These are phyloP conservation scores for Mycena epipterygia DNA, from an alignment of 768 basidiomycete species.

Conservation along the genomic window DNA sequence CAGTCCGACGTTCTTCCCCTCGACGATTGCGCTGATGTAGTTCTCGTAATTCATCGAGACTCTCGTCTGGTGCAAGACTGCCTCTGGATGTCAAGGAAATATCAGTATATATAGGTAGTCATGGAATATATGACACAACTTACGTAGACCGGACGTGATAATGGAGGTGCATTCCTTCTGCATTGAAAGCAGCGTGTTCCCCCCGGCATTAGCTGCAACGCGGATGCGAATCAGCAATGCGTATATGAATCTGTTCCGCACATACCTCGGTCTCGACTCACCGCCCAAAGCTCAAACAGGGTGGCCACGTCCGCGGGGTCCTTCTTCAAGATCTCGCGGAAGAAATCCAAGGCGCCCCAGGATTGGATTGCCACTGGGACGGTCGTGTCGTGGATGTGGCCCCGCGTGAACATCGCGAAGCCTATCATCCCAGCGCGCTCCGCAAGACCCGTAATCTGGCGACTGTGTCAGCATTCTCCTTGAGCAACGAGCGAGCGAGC, in stretches of 20 bases:
- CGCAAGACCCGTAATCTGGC: neutral
- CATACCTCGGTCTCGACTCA: slow-evolving; percentile 19
- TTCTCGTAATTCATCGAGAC: slow-evolving; percentile 33
- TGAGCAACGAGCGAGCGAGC: neutral
- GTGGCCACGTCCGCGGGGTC: neutral
- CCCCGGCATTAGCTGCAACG: neutral
- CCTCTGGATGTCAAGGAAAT: neutral
- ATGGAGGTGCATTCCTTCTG: slow-evolving; percentile 6
- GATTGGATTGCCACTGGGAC: neutral
- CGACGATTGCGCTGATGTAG: slow-evolving; percentile 31
- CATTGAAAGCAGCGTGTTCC: neutral
- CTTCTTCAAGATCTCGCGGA: neutral
- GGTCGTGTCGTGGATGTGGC: neutral
- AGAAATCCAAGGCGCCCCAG: neutral
- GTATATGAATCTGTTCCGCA: neutral
- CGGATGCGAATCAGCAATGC: neutral
- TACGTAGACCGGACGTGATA: slow-evolving; percentile 24
- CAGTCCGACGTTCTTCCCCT: too few relatives aligned
- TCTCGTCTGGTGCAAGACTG: neutral
- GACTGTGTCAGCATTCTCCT: neutral
- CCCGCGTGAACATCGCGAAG: too few relatives aligned
- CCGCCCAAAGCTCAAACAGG: slow-evolving; percentile 27
- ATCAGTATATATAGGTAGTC: neutral
- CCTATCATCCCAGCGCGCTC: neutral
- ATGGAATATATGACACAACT: neutral